Conservation (phyloP, 192 early-diverging fungal genomes). For the Oehlia diaphana region DNA sequence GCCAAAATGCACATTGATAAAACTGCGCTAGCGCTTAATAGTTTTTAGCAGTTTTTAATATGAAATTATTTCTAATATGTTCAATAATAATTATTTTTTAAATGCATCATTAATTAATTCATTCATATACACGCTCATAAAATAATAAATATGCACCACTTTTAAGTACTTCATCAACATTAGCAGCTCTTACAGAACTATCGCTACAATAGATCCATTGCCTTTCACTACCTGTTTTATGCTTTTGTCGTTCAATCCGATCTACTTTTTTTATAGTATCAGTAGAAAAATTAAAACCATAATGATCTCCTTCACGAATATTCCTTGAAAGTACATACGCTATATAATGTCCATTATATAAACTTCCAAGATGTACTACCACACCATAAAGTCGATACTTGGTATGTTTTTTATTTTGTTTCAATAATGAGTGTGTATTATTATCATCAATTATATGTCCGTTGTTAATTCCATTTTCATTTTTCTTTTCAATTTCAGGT, state of each 20-base stretch:
- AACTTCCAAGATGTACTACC: constrained; percentile 43
- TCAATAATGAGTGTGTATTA: not conserved
- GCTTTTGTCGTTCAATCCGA: not conserved
- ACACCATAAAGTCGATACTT: constrained; percentile 46
- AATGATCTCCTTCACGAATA: constrained; percentile 9
- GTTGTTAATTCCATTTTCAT: not conserved
- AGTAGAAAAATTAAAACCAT: constrained; percentile 1
- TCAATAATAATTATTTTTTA: too few relatives aligned
- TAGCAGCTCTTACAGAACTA: constrained; percentile 33
- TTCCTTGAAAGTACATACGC: constrained; percentile 38
- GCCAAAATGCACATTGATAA: too few relatives aligned
- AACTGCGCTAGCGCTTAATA: too few relatives aligned
- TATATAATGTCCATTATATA: constrained; percentile 45
- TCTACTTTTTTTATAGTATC: not conserved
- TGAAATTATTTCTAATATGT: too few relatives aligned
- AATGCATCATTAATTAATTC: not conserved
- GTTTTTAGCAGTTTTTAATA: too few relatives aligned
- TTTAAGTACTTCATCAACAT: constrained; percentile 36
- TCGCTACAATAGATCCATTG: constrained; percentile 48
- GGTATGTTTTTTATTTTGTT: constrained; percentile 7
- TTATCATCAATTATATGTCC: constrained; percentile 12
- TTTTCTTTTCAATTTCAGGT: constrained; percentile 29
- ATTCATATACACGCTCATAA: constrained; percentile 35
- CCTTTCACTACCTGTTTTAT: constrained; percentile 9
- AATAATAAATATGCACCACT: constrained; percentile 44